A percentile compares a stretch with the other conserved stretches of the same genome.
Conservation (phyloP, 1,139 yeast genomes). For the Protomyces arabidopsidicola region DNA sequence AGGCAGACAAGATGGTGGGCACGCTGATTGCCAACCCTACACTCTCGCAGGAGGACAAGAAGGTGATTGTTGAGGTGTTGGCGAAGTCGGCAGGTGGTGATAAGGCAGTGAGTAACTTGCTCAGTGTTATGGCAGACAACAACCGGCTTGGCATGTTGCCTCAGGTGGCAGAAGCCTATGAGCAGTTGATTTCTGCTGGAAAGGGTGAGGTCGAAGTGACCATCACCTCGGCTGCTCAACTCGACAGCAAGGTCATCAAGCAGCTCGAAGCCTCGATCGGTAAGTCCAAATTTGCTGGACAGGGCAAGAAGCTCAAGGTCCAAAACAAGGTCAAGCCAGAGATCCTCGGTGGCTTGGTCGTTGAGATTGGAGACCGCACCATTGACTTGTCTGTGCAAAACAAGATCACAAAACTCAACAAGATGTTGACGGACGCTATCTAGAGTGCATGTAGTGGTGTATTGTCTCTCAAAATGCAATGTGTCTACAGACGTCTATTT, state of each 20-base stretch:
- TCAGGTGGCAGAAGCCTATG: constrained; percentile 65
- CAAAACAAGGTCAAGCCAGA: constrained; percentile 81
- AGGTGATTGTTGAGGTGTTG: constrained; percentile 59
- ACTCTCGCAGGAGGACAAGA: constrained; percentile 69
- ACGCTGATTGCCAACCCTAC: constrained; percentile 76
- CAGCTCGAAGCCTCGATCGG: constrained; percentile 77
- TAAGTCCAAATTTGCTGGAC: constrained; percentile 75
- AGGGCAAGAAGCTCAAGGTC: constrained; percentile 78
- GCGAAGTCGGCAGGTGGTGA: constrained; percentile 52
- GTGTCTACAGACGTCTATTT: background rate
- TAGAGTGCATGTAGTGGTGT: background rate
- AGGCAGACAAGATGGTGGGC: constrained; percentile 59
- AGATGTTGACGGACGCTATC: constrained; percentile 57
- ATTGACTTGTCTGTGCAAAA: constrained; percentile 86
- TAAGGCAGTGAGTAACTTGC: constrained; percentile 71
- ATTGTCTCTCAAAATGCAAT: background rate
- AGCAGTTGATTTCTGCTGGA: constrained; percentile 77
- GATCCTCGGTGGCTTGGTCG: constrained; percentile 91
- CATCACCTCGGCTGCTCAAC: constrained; percentile 80
- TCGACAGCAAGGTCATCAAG: constrained; percentile 73
- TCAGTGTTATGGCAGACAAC: constrained; percentile 85
- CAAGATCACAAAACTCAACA: constrained; percentile 84
- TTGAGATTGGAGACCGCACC: constrained; percentile 94
- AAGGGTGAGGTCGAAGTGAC: constrained; percentile 90
- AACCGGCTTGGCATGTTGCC: constrained; percentile 76